Conservation (phyloP, 106 monocot species). For the Allium fistulosum region DNA sequence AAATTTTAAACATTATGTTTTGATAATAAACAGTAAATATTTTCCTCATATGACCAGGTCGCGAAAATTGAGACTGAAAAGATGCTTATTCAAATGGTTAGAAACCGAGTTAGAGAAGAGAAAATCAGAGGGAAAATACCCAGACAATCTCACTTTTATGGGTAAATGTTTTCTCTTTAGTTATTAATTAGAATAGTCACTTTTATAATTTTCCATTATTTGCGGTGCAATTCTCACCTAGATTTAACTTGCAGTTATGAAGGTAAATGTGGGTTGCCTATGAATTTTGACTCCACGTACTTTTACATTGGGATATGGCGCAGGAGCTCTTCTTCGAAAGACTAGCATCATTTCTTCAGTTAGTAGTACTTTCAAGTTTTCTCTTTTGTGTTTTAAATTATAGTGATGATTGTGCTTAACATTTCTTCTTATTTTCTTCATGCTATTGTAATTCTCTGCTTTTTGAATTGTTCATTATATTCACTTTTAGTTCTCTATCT, state of each 20-base stretch:
- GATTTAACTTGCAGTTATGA: slow-evolving; percentile 53
- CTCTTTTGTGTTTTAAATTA: no score
- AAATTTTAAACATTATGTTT: not conserved
- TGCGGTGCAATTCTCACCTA: not conserved
- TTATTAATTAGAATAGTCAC: no score
- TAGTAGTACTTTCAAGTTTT: slow-evolving; percentile 1
- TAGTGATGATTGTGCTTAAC: no score
- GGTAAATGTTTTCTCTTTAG: slow-evolving; percentile 18
- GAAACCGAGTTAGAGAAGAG: slow-evolving; percentile 93
- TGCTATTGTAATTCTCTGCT: no score
- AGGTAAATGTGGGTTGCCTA: slow-evolving; percentile 93
- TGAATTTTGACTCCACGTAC: slow-evolving; percentile 91
- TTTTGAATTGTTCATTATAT: no score
- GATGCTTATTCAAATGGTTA: slow-evolving; percentile 89
- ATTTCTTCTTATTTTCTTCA: no score
- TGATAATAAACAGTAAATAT: not conserved
- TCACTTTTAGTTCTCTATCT: no score
- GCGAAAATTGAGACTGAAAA: slow-evolving; percentile 97
- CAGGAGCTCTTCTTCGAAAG: slow-evolving; percentile 83
- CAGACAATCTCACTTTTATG: slow-evolving; percentile 91
- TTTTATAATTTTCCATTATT: no score
- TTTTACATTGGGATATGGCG: slow-evolving; percentile 87
- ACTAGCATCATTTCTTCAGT: slow-evolving; percentile 94
- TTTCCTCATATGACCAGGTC: slow-evolving; percentile 38
- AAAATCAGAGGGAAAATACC: slow-evolving; percentile 47